Base-by-base conservation (phyloP, 2,329 filamentous ascomycete genomes). In the Ophiocordyceps australis region DNA sequence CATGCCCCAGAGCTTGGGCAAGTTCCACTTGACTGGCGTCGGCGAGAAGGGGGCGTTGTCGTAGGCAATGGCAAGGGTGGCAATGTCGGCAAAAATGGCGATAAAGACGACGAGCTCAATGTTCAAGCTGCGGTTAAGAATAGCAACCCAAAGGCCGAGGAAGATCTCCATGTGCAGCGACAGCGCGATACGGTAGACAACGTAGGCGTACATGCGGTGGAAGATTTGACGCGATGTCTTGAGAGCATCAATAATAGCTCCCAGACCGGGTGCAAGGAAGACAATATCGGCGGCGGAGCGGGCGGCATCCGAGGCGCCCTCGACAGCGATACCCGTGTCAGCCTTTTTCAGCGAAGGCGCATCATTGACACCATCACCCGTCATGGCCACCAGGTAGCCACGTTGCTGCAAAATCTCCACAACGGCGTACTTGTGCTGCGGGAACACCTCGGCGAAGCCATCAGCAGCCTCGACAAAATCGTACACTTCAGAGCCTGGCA, bases 201-300 rank as follows among this genome's bases (percentile, higher is more conserved):
- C 80, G 60, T 92, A 93, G 32, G 82, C 78, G 58, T 92, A 89
- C 82, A 93, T 92, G 43, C 83, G 80, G 59, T 92, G 82, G 65
- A 92, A 92, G 52, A 93, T 92, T 53, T 91, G 82, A 43, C 83
- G 79, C 17, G 81, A 86, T 38, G 79, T 91, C 62, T 92, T 92
- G 40, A 92, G 67, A 32, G 82, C 81, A 49, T 91, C 81, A 42
- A 92, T 91, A 51, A 92, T 91, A 35, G 82, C 79, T 53, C 81
- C 83, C 34, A 92, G 73, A 62, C 82, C 83, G 28, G 82, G 81
- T 40, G 79, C 81, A 48, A 92, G 70, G 66, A 92, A 92, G 41
- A 93, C 82, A 41, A 92, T 92, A 55, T 93, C 83, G 44, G 83
- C 80, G 38, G 82, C 82, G 31, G 82, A 89, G 38, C 81, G 79